phyloP scores from a whole-genome alignment of 2,329 filamentous ascomycete genomes.

The Cladophialophora psammophila region DNA sequence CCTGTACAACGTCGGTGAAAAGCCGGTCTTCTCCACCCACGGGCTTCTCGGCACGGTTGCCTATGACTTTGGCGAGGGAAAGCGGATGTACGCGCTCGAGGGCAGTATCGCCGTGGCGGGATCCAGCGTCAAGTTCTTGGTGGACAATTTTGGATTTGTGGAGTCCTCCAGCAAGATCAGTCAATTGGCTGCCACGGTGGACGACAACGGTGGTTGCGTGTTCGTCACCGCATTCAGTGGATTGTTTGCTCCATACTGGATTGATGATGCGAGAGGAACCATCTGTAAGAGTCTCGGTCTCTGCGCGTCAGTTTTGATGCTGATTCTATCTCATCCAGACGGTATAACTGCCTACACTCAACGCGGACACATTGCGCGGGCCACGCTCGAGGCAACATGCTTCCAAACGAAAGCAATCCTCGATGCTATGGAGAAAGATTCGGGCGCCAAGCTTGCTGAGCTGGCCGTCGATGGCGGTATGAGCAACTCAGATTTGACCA shows the following conservation, averaged over 20 bases:
- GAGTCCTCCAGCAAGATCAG: conserved; percentile 68
- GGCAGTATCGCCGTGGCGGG: conserved; percentile 84
- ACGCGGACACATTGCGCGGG: conserved; percentile 86
- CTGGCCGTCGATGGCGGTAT: conserved; percentile 89
- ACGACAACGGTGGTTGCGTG: conserved; percentile 81
- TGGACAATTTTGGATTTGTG: conserved; percentile 71
- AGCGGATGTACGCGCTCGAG: conserved; percentile 80
- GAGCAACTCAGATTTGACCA: conserved; percentile 81
- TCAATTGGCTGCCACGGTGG: conserved; percentile 68
- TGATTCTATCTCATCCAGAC: conserved; percentile 47
- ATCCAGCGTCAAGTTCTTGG: conserved; percentile 77
- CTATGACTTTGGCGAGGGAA: conserved; percentile 76
- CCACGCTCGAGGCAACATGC: conserved; percentile 88
- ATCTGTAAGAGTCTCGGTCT: conserved; percentile 57
- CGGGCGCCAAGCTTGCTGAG: conserved; percentile 73
- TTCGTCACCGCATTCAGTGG: conserved; percentile 92
- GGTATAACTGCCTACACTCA: conserved; percentile 86
- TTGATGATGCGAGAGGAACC: conserved; percentile 88
- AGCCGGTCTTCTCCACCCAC: conserved; percentile 83
- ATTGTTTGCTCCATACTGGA: conserved; percentile 92
- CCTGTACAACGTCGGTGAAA: conserved; percentile 83
- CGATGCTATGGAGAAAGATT: conserved; percentile 88
- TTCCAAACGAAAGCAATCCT: conserved; percentile 94
- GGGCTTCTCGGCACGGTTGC: conserved; percentile 84
- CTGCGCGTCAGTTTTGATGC: background rate